These are phyloP conservation scores for Coniochaeta prunicola DNA, from an alignment of 2,329 filamentous ascomycete genomes.

Conservation along the genomic window DNA sequence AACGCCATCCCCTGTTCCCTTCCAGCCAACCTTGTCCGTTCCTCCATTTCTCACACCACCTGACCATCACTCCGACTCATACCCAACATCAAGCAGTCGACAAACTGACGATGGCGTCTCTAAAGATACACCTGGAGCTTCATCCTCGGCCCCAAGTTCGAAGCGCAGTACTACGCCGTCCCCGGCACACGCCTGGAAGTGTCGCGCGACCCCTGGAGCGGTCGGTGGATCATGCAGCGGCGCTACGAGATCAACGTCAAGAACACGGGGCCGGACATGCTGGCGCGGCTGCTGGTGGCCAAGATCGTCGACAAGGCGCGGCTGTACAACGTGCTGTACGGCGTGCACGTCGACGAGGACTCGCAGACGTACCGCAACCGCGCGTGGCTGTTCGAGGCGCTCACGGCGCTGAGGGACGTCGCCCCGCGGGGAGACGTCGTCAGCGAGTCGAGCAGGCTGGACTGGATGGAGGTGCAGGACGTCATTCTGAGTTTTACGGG, in stretches of 20 bases:
- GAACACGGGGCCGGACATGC: constrained; percentile 1
- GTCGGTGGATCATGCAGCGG: background rate
- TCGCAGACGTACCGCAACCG: background rate
- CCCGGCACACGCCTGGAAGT: background rate
- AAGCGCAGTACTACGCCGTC: background rate
- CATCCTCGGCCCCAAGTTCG: background rate
- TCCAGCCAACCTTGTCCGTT: background rate
- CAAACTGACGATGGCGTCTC: background rate
- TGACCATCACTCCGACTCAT: background rate
- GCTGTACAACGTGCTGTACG: constrained; percentile 10
- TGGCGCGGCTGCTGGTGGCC: constrained; percentile 6
- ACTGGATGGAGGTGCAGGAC: background rate
- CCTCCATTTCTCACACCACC: background rate
- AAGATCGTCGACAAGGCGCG: constrained; percentile 27
- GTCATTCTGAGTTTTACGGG: background rate
- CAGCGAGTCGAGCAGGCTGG: background rate
- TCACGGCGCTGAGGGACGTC: background rate
- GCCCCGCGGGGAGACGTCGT: background rate
- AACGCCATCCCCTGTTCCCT: background rate
- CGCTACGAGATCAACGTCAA: background rate
- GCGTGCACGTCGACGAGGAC: constrained; percentile 7
- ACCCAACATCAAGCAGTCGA: background rate
- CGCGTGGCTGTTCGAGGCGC: background rate
- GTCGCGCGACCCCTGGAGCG: background rate
- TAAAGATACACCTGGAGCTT: background rate